These are phyloP conservation scores for Arachis hypogaea DNA, from an alignment of 306 rosid genomes.

Conservation along the genomic window DNA sequence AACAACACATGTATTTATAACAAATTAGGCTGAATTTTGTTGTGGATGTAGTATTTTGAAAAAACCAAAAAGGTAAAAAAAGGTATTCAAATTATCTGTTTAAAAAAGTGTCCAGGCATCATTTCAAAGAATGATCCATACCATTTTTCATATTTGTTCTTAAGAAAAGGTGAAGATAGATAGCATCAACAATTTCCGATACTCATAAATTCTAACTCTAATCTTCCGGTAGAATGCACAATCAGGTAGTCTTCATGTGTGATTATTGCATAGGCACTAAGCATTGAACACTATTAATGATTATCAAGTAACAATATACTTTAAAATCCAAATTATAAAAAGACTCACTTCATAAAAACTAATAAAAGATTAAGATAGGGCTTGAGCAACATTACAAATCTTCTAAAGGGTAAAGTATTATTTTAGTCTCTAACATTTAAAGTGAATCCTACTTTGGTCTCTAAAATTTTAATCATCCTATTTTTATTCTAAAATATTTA, in stretches of 20 bases:
- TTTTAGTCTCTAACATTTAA: too few species aligned
- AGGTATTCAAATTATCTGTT: too few species aligned
- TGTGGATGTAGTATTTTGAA: too few species aligned
- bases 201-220: background rate
- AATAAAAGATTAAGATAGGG: background rate
- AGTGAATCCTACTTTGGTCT: too few species aligned
- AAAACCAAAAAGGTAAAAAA: too few species aligned
- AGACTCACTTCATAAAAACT: background rate
- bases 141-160: background rate
- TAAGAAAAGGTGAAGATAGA: background rate
- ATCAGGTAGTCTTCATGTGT: background rate
- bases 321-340: background rate
- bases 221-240: background rate
- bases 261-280: background rate
- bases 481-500: too few species aligned
- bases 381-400: background rate
- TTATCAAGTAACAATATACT: background rate
- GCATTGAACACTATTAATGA: background rate
- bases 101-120: background rate
- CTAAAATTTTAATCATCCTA: too few species aligned
- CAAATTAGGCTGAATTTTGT: too few species aligned
- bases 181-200: background rate
- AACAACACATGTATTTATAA: too few species aligned
- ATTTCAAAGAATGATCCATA: constrained; percentile 1
- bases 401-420: too few species aligned